Percentiles rank a stretch among this genome's conserved stretches.
Evolutionary conservation across 192 early-diverging fungal species (phyloP).

Genomic region (Pilobolus umbonatus): DNA sequence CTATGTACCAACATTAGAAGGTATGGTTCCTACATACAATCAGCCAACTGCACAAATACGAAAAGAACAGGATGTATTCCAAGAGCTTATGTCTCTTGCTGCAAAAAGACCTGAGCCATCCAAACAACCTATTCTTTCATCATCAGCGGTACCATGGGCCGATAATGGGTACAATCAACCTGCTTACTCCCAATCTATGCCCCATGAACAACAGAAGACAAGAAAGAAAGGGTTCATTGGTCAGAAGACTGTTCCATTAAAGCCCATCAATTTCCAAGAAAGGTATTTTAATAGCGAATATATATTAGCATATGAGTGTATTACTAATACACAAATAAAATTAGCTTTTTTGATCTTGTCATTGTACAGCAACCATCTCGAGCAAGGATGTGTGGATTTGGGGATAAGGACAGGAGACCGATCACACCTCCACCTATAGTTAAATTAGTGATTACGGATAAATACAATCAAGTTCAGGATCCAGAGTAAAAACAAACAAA

Average conservation of each 20-base stretch:
- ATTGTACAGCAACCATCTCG: slow-evolving; percentile 68
- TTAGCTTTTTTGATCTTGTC: slow-evolving; percentile 47
- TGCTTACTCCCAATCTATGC: neutral
- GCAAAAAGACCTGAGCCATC: too few species aligned
- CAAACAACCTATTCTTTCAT: too few species aligned
- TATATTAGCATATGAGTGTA: too few species aligned
- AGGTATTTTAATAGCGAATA: too few species aligned
- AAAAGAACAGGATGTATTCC: slow-evolving; percentile 7
- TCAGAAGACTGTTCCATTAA: too few species aligned
- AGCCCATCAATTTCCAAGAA: too few species aligned
- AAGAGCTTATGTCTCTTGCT: slow-evolving; percentile 9
- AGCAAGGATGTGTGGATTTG: slow-evolving; percentile 77
- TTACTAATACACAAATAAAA: too few species aligned
- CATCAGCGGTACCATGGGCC: too few species aligned
- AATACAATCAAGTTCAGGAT: slow-evolving; percentile 44
- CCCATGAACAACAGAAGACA: neutral
- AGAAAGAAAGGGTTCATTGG: neutral
- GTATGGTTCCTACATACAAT: too few species aligned
- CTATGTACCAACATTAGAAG: too few species aligned
- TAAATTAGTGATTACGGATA: slow-evolving; percentile 49
- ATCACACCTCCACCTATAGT: slow-evolving; percentile 67
- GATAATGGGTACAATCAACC: neutral
- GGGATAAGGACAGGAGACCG: slow-evolving; percentile 70
- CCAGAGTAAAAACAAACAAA: slow-evolving; percentile 58
- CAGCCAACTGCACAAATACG: too few species aligned